Base-by-base conservation (phyloP, 1,284 basidiomycete species). In the Wolfiporia cocos region DNA sequence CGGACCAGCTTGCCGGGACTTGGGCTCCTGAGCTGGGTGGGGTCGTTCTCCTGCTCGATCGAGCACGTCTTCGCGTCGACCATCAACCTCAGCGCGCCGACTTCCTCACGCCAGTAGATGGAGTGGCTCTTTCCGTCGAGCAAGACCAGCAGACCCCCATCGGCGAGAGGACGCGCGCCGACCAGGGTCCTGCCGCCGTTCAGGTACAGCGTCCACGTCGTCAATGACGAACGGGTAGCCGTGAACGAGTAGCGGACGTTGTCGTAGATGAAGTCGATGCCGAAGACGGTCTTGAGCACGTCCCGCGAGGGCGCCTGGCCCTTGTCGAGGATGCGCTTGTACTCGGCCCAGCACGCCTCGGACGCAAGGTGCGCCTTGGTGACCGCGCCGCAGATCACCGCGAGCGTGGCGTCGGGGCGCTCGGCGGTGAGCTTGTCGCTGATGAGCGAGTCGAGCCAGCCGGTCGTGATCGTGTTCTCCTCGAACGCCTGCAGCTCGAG, bases 11-110 rank as follows among this genome's bases (percentile, higher is more conserved):
- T 99, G 39, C 96, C 96, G 19, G 96, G 96, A 67, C 87, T 92
- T 10, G 96, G 96, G 58, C 89, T 93, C 57, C 95, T 78, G 44
- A 99, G 74, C 66, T 99, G 95, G 14, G 96, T 99, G 5, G 96
- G 96, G 62, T 99, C 96, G 57, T 97, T 97, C 76, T 99, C 96
- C 67, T 99, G 94, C 68, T 98, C 96, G 55, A 99, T 95, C 65
- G 97, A 75, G 65, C 93, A 96, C 21, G 96, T 99, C 76, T 97
- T 96, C 49, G 92, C 79, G 65, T 97, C 93, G 51, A 99, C 81
- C 81, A 95, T 95, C 51, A 99, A 65, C 43, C 96, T 79, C 56
- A 94, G 72, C 11, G 92, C 90, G 44, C 92, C 95, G 45, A 98
- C 95, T 70, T 99, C 96, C 66, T 98, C 96, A 47, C 92, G 79